Evolutionary conservation across 495 filamentous ascomycete genomes (phyloP), one percentile per base, ranked within the genome.

Genomic region (Daldinia childiae): DNA sequence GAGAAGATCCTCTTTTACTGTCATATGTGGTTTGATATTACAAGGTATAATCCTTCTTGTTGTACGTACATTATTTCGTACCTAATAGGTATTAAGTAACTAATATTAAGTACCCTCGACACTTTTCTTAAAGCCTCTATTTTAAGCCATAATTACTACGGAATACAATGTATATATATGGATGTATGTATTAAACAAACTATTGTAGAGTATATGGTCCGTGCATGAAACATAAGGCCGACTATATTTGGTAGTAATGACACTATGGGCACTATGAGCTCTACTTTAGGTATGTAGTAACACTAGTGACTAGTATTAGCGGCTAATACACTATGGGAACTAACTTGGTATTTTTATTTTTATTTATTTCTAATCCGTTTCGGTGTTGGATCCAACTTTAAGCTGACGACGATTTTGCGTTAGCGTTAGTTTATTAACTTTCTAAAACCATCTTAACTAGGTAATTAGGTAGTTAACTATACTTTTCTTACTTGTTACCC

Each of bases 401-500:
- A 65, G 45, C 60, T 68, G 41, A 68, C 60, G 67, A 64, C 68
- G 43, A 30, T 48, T 48, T 48, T 19, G 43, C 19, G 3, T 48
- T 48, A 11, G 43, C 19, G 3, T 48, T 48, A 11, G 43, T 4
- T 11, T 36, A 1, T 36, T 12, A 36, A 36, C 11, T 36, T 36
- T 12, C 3, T 36, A 34, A 34, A 11, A 34, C 12, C 32, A 34
- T 34, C 9, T 48, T 48, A 19, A 32, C 32, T 34, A n/a, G n/a
- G n/a, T n/a, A n/a, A n/a, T n/a, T n/a, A n/a, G n/a, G n/a, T n/a
- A n/a, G n/a, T n/a, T n/a, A 3, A 34, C 32, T 34, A 34, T 11
- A 21, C 8, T 17, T 19, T 9, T 48, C 17, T 24, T 21, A 21
- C 17, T 1, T 45, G 6, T 45, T 45, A 21, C 9, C 19, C 41